A percentile compares a stretch with the other conserved stretches of the same genome.
Conservation (phyloP, 352 stramenopile genomes). For the Phytophthora pluvialis region DNA sequence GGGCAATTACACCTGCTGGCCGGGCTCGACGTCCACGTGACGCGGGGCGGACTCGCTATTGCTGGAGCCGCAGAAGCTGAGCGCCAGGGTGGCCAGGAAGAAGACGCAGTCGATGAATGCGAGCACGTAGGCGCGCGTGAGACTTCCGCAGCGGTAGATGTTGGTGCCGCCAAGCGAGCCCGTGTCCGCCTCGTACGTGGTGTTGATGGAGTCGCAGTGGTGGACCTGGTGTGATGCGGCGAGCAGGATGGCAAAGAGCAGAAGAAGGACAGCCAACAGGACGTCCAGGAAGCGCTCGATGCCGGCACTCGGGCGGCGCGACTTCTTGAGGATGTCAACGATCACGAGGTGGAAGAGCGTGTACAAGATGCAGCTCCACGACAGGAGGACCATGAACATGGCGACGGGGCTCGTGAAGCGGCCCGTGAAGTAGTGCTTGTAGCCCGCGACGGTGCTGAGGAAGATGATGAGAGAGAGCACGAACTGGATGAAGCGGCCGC, state of each 20-base stretch:
- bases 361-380: conserved; percentile 57
- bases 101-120: conserved; percentile 44
- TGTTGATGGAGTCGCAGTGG: conserved; percentile 45
- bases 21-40: conserved; percentile 30
- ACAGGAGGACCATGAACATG: conserved; percentile 50
- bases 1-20: conserved; percentile 30
- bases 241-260: conserved; percentile 47
- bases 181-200: conserved; percentile 34
- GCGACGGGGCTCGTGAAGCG: conserved; percentile 47
- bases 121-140: conserved; percentile 45
- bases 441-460: conserved; percentile 35
- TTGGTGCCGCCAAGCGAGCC: conserved; percentile 23
- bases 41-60: conserved; percentile 16
- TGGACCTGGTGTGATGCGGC: conserved; percentile 41
- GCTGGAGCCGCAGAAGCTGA: conserved; percentile 29
- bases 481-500: conserved; percentile 35
- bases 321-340: conserved; percentile 50
- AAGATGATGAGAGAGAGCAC: conserved; percentile 35
- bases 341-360: conserved; percentile 48
- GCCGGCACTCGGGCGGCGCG: conserved; percentile 35
- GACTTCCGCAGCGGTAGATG: conserved; percentile 51
- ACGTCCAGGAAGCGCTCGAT: conserved; percentile 44
- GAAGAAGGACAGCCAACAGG: conserved; percentile 39
- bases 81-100: conserved; percentile 38
- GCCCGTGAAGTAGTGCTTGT: conserved; percentile 49